Evolutionary conservation across 176 grass and related monocot genomes (phyloP).

Genomic region (Elaeis guineensis): DNA sequence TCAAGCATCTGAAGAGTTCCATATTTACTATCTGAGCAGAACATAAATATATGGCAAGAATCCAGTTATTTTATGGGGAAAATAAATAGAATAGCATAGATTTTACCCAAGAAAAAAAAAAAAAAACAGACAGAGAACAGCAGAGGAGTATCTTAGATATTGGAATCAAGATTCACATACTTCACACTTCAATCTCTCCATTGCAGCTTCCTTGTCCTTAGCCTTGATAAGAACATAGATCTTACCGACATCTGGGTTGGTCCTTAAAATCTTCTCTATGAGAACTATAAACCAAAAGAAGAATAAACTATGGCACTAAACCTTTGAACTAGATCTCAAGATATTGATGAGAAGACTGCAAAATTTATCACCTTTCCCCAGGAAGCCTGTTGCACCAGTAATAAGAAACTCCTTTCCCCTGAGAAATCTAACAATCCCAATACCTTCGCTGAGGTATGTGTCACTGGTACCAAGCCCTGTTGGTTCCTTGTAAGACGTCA

Average conservation of each 20-base stretch:
- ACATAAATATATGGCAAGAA: not conserved
- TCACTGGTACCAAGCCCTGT: not conserved
- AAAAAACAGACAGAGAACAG: too few species aligned
- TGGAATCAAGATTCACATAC: constrained; percentile 16
- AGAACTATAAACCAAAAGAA: constrained; percentile 37
- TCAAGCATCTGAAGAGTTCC: constrained; percentile 58
- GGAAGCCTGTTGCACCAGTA: constrained; percentile 86
- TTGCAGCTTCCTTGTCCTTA: constrained; percentile 52
- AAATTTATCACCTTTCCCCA: constrained; percentile 53
- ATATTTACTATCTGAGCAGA: constrained; percentile 57
- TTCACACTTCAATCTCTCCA: constrained; percentile 52
- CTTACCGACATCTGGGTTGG: constrained; percentile 63
- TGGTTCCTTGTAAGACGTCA: not conserved
- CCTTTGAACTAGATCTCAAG: too few species aligned
- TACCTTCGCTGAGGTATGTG: constrained; percentile 5
- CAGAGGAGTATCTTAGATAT: not conserved
- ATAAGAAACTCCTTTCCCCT: constrained; percentile 73
- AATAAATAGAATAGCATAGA: not conserved
- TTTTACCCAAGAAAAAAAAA: too few species aligned
- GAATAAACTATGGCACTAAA: not conserved
- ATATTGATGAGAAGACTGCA: not conserved
- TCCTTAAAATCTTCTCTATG: constrained; percentile 84
- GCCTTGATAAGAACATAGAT: constrained; percentile 91
- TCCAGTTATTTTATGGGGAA: constrained; percentile 4
- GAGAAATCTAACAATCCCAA: constrained; percentile 60